Conservation (phyloP, 805 yeast genomes). For the Metschnikowia baotianmanensis region DNA sequence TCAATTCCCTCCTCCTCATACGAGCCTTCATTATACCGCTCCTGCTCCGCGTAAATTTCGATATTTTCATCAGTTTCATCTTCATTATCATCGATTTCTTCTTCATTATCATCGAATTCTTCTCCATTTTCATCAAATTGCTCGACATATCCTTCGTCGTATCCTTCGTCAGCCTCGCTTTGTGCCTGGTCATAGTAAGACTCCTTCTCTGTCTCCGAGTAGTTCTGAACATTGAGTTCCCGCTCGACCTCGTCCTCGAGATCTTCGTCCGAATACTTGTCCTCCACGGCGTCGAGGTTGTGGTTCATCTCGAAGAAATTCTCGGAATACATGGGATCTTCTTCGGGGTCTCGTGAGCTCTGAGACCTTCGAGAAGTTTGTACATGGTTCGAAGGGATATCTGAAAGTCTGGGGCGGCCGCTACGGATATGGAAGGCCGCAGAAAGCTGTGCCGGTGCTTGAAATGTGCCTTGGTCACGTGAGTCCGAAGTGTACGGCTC, state of each 20-base stretch:
- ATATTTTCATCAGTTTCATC: no score
- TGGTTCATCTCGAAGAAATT: slow-evolving; percentile 5
- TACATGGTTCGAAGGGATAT: neutral
- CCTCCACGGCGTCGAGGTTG: slow-evolving; percentile 7
- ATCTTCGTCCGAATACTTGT: slow-evolving; percentile 3
- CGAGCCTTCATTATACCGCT: neutral
- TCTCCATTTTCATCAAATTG: neutral
- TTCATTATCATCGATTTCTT: neutral
- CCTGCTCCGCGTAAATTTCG: no score
- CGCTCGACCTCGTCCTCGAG: slow-evolving; percentile 10
- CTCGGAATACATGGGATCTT: slow-evolving; percentile 4
- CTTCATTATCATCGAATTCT: neutral
- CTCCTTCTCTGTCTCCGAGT: slow-evolving; percentile 4
- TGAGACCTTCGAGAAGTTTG: no score
- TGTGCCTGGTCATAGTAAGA: slow-evolving; percentile 4
- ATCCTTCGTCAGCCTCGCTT: neutral
- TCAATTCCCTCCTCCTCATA: neutral
- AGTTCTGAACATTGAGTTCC: slow-evolving; percentile 1
- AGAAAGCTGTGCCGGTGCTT: neutral
- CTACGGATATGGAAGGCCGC: neutral
- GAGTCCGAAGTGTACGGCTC: neutral
- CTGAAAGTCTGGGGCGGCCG: slow-evolving; percentile 7
- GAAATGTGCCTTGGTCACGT: neutral
- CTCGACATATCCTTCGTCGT: neutral
- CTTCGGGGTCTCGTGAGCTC: neutral